Base-by-base conservation (phyloP, 306 rosid species). In the Elaeagnus macrophylla region DNA sequence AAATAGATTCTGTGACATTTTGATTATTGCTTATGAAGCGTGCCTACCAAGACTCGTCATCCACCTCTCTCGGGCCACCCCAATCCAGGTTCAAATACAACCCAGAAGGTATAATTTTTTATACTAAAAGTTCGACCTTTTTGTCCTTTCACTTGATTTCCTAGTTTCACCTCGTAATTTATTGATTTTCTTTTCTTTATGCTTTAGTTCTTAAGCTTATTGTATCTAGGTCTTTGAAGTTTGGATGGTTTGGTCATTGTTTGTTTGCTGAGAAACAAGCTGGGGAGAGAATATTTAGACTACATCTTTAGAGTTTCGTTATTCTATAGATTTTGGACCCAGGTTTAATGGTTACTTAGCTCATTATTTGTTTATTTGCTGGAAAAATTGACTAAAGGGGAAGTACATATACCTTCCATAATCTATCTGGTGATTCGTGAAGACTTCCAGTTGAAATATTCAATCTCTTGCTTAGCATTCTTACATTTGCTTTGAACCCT, bases 41-140 rank as follows among this genome's bases (percentile, higher is more conserved):
- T 52, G 93, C 87, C 38, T 78, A 81, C 76, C 55, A 72, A 41
- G 85, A 87, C 59, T 84, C 89, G 39, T 73, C 93, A 41, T 78
- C 95, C 11, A 60, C 81, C 61, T 87, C 99, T 10, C 13, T 64
- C 1, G 96, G 83, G 48, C 96, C 93, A 7, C 93, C 96, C 53
- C 95, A 84, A 39, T 84, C 97, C 72, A 86, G 79, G 81, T 20
- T 75, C 39, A 91, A 79, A 42, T 67, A 64, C 54, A 82, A 91
- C 76, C 81, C 94, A 18, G 80, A 86, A 81, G 96, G 97, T 91
- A 54, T 51, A 44, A 53, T 76, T 66, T 51, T 36, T 32, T 62
- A 72, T 57, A 37, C 39, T n/a, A 16, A 39, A 42, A 0, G 19
- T 13, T 5, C 17, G 18, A 39, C 12, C 63, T 51, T 13, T 55